Evolutionary conservation across 1,139 yeast species (phyloP).

Genomic region (Torulaspora pretoriensis): DNA sequence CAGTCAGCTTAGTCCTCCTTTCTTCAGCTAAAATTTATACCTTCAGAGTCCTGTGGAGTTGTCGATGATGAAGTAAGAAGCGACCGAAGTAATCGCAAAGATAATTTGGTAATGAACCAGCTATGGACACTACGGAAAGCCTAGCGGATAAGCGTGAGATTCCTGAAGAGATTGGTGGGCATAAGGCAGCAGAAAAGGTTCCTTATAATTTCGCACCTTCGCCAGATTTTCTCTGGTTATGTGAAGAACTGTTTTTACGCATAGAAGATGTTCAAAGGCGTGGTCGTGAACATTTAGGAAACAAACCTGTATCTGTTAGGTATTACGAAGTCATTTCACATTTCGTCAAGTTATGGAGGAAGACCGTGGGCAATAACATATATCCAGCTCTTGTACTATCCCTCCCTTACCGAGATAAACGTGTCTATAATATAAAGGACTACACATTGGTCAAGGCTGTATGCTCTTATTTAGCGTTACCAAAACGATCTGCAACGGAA

Average conservation of each 20-base stretch:
- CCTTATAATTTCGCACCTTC: constrained; percentile 35
- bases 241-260: constrained; percentile 34
- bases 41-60: too few species aligned
- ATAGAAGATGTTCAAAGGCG: constrained; percentile 23
- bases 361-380: constrained; percentile 64
- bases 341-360: constrained; percentile 60
- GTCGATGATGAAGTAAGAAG: too few species aligned
- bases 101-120: background rate
- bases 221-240: constrained; percentile 39
- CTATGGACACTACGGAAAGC: background rate
- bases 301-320: constrained; percentile 22
- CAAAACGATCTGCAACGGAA: constrained; percentile 49
- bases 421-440: constrained; percentile 54
- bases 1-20: too few species aligned
- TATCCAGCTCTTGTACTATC: constrained; percentile 63
- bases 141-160: background rate
- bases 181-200: background rate
- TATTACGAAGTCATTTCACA: constrained; percentile 25
- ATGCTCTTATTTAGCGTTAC: constrained; percentile 45
- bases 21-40: too few species aligned
- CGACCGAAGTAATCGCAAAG: background rate
- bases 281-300: constrained; percentile 12
- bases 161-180: background rate
- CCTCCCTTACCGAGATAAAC: constrained; percentile 56
- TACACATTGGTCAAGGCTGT: constrained; percentile 46